Conservation (phyloP, 1,139 yeast species). For the Citeromyces siamensis region DNA sequence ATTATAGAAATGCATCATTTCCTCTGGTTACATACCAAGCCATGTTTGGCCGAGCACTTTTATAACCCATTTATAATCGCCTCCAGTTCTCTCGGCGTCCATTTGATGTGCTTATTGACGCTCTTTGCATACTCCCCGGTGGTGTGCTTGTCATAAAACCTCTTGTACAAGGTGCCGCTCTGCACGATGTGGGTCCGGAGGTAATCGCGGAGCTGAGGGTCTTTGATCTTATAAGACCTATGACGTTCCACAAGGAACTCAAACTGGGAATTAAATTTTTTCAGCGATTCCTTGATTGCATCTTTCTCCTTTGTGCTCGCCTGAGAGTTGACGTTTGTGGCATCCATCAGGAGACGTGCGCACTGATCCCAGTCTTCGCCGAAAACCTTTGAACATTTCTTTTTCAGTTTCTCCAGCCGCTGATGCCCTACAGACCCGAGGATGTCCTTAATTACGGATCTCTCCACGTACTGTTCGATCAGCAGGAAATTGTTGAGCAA, state of each 20-base stretch:
- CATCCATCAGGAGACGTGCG: conserved; percentile 65
- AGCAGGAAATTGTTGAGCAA: conserved; percentile 61
- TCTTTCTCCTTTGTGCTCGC: conserved; percentile 62
- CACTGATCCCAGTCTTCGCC: conserved; percentile 78
- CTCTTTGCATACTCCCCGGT: conserved; percentile 65
- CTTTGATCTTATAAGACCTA: conserved; percentile 53
- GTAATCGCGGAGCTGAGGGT: conserved; percentile 46
- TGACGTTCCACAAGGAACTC: conserved; percentile 60
- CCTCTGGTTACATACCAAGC: too few relatives aligned
- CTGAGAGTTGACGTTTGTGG: conserved; percentile 33
- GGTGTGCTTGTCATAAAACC: conserved; percentile 68
- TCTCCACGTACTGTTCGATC: conserved; percentile 60
- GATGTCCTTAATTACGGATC: conserved; percentile 41
- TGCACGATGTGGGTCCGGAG: conserved; percentile 59
- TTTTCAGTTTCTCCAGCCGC: conserved; percentile 57
- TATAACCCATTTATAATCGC: conserved; percentile 20
- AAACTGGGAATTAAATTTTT: conserved; percentile 69
- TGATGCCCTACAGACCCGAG: conserved; percentile 56
- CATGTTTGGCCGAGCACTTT: background rate
- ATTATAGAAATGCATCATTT: too few relatives aligned
- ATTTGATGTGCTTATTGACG: conserved; percentile 61
- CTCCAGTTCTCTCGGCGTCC: conserved; percentile 53
- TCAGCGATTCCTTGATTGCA: conserved; percentile 75
- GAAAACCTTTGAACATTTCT: conserved; percentile 64
- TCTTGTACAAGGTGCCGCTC: conserved; percentile 71